A percentile compares a stretch with the other conserved stretches of the same genome.
These are phyloP conservation scores for Epichloe gansuensis DNA, from an alignment of 2,329 filamentous ascomycete species.

Conservation along the genomic window DNA sequence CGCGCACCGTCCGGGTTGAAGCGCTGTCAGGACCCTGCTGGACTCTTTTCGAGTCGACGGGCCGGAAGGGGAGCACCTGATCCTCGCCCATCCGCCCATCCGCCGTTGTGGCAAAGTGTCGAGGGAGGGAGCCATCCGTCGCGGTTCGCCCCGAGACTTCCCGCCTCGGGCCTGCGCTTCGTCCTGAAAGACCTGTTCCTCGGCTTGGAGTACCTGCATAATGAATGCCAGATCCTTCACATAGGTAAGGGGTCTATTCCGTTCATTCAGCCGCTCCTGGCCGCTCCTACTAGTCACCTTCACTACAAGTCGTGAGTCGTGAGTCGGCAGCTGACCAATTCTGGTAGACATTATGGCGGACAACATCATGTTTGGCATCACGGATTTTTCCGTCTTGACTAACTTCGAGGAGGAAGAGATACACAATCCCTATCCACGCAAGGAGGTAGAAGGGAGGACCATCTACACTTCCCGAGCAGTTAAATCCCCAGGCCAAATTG, in stretches of 20 bases:
- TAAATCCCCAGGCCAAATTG: slow-evolving; percentile 17
- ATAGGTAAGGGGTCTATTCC: slow-evolving; percentile 10
- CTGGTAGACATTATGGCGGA: slow-evolving; percentile 29
- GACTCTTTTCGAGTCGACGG: slow-evolving; percentile 26
- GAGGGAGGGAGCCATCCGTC: slow-evolving; percentile 6
- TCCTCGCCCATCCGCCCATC: slow-evolving; percentile 25
- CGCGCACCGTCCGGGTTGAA: slow-evolving; percentile 16
- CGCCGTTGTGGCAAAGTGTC: too few relatives aligned
- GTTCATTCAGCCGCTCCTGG: too few relatives aligned
- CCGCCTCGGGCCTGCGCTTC: slow-evolving; percentile 20
- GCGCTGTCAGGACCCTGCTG: slow-evolving; percentile 20
- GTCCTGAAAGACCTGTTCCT: slow-evolving; percentile 28
- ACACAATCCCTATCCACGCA: slow-evolving; percentile 27
- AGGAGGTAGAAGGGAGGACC: slow-evolving; percentile 24
- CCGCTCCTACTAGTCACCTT: too few relatives aligned
- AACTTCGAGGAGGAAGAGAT: slow-evolving; percentile 28
- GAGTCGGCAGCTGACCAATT: too few relatives aligned
- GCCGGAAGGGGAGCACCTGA: slow-evolving; percentile 23
- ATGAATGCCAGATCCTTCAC: slow-evolving; percentile 31
- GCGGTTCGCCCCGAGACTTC: slow-evolving; percentile 27
- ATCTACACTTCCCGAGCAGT: slow-evolving; percentile 32
- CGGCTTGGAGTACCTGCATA: slow-evolving; percentile 34
- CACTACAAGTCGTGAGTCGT: too few relatives aligned
- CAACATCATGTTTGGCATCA: slow-evolving; percentile 31
- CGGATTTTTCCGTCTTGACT: slow-evolving; percentile 26